These are phyloP conservation scores for Mucor velutinosus DNA, from an alignment of 371 early-diverging fungal genomes.

Conservation along the genomic window DNA sequence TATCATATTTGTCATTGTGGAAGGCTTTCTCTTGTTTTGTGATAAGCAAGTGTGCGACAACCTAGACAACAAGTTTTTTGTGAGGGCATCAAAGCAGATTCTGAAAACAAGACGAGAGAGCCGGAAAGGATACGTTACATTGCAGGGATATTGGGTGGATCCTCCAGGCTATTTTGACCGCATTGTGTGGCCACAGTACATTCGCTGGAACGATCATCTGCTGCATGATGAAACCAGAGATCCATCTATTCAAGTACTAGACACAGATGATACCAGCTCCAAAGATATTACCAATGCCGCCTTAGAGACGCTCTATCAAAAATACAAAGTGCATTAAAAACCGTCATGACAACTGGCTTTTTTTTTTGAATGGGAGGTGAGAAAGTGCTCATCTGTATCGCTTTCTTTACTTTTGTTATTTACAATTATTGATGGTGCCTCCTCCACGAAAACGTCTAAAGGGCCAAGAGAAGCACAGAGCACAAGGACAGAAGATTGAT, in stretches of 20 bases:
- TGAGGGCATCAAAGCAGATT: constrained; percentile 56
- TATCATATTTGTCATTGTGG: constrained; percentile 60
- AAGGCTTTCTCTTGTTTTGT: constrained; percentile 75
- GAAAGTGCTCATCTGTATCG: neutral
- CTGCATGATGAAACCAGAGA: constrained; percentile 11
- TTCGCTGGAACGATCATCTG: constrained; percentile 49
- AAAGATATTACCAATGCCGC: constrained; percentile 5
- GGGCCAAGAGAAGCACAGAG: neutral
- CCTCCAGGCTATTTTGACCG: constrained; percentile 78
- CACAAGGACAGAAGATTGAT: constrained; percentile 16
- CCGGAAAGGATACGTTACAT: constrained; percentile 67
- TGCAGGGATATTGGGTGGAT: constrained; percentile 78
- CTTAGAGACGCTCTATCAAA: neutral
- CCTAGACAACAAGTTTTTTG: constrained; percentile 64
- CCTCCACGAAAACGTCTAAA: neutral
- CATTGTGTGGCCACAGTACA: constrained; percentile 77
- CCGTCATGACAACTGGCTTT: neutral
- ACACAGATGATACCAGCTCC: constrained; percentile 4
- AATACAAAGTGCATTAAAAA: constrained; percentile 1
- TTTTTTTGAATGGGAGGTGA: neutral
- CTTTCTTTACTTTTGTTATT: neutral
- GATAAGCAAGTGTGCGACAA: constrained; percentile 36
- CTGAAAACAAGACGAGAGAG: constrained; percentile 64
- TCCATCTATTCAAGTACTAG: constrained; percentile 8
- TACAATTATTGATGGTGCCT: neutral